Percentiles rank a stretch among this genome's conserved stretches.
Conservation (phyloP, 2,329 filamentous ascomycete genomes). For the Fusarium bulbicola region DNA sequence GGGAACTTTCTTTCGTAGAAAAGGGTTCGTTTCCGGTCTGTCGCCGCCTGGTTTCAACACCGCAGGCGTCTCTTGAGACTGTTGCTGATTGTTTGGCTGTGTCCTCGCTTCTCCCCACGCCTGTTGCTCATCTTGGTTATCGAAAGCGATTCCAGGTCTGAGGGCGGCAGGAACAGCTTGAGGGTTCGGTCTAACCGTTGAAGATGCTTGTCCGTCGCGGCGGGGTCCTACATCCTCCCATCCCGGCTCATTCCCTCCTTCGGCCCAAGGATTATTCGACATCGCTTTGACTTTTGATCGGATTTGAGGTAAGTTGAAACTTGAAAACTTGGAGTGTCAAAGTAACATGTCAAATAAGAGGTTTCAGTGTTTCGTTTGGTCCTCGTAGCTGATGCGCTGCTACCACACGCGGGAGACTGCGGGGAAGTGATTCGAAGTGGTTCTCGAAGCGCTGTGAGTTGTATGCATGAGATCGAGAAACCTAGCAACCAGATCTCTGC, state of each 20-base stretch:
- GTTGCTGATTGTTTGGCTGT: conserved; percentile 15
- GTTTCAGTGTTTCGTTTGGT: neutral
- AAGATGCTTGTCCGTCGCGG: conserved; percentile 15
- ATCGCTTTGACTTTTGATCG: conserved; percentile 3
- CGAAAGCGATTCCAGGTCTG: conserved; percentile 44
- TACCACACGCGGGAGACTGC: conserved; percentile 16
- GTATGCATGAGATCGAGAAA: conserved; percentile 10
- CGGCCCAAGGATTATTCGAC: conserved; percentile 41
- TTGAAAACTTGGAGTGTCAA: neutral
- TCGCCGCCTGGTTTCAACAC: conserved; percentile 47
- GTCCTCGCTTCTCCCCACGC: conserved; percentile 45
- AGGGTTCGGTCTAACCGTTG: neutral
- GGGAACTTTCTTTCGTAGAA: conserved; percentile 58
- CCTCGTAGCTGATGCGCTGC: conserved; percentile 17
- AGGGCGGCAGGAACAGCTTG: conserved; percentile 45
- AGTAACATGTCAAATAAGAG: conserved; percentile 18
- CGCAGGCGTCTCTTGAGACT: conserved; percentile 42
- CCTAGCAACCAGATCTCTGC: neutral
- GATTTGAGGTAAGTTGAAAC: conserved; percentile 6
- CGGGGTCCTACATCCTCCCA: conserved; percentile 39
- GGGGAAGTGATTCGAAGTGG: conserved; percentile 24
- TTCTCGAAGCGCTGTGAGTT: conserved; percentile 8
- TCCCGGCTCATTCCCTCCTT: conserved; percentile 31
- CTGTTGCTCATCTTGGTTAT: conserved; percentile 43
- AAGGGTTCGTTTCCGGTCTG: conserved; percentile 61